Base-by-base conservation (phyloP, 345 rosid genomes). In the Acer saccharum region DNA sequence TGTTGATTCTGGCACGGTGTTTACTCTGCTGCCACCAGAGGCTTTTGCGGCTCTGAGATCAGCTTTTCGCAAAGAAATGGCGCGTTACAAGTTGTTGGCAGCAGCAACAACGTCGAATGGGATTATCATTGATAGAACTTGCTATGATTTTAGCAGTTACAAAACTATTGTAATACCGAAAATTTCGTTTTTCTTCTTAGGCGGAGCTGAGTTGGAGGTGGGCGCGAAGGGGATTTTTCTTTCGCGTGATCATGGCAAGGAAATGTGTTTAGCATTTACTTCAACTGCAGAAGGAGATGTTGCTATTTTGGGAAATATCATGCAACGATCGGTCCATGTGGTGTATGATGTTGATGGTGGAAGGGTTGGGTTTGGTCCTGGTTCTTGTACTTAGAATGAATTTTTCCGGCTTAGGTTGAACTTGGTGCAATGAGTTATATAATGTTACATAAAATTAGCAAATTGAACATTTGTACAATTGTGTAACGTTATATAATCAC, bases 1-100 rank as follows among this genome's bases (percentile, higher is more conserved):
- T 21, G 78, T 84, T 6, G 89, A 84, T 58, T 82, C 86, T 0
- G 87, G 87, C 63, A 78, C 83, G 7, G 80, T 80, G 21, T 80
- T 85, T 50, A 78, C 86, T 21, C 79, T 83, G 12, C 18, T 85
- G 69, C 86, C 82, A 6, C 84, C 83, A 6, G 72, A 79, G 2
- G 86, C 79, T 0, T 82, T 80, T 69, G 17, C 68, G 0, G 63
- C 77, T 32, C 71, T 82, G 20, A 44, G 70, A 17, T 12, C 80
- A 0, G 76, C 73, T 1, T 73, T 86, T 70, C 11, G 39, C 71
- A n/a, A 79, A 48, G 9, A 13, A 1, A 79, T 83, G 88, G 23
- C 73, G 0, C 17, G 71, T n/a, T 81, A 86, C 57, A 81, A 83
- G 0, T n/a, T 35, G 39, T 35, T 5, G 39, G 39, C 39, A 35